These are phyloP conservation scores for Salix suchowensis DNA, from an alignment of 345 rosid genomes.

Conservation along the genomic window DNA sequence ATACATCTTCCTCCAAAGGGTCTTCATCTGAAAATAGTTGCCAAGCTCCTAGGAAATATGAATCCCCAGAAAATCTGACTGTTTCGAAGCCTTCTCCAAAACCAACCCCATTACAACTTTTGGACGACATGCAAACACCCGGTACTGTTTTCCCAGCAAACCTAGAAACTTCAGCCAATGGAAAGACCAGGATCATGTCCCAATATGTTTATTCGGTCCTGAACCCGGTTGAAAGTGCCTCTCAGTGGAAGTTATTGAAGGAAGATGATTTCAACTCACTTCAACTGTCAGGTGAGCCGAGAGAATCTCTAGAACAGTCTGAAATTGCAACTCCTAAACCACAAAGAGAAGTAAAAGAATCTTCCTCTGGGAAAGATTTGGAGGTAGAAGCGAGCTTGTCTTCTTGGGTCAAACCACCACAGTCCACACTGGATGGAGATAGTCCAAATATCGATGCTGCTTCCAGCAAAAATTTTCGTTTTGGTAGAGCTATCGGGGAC, in stretches of 20 bases:
- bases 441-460: slow-evolving; percentile 15
- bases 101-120: slow-evolving; percentile 67
- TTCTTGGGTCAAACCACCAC: slow-evolving; percentile 48
- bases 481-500: slow-evolving; percentile 52
- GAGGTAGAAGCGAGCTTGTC: slow-evolving; percentile 52
- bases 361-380: slow-evolving; percentile 21
- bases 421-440: slow-evolving; percentile 16
- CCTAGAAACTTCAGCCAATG: slow-evolving; percentile 36
- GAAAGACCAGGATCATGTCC: slow-evolving; percentile 63
- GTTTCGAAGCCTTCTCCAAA: slow-evolving; percentile 44
- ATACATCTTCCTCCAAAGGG: slow-evolving; percentile 34
- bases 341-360: slow-evolving; percentile 24
- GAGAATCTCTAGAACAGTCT: slow-evolving; percentile 30
- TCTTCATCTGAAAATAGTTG: slow-evolving; percentile 37
- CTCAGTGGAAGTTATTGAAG: slow-evolving; percentile 36
- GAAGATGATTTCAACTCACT: slow-evolving; percentile 26
- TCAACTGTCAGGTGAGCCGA: slow-evolving; percentile 23
- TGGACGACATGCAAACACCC: slow-evolving; percentile 97
- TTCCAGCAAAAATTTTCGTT: slow-evolving; percentile 20
- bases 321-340: slow-evolving; percentile 33
- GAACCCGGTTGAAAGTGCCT: slow-evolving; percentile 44
- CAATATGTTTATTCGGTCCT: slow-evolving; percentile 62
- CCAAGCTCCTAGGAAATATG: slow-evolving; percentile 30
- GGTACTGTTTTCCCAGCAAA: slow-evolving; percentile 77
- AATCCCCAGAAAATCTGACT: slow-evolving; percentile 21